Evolutionary conservation across 306 rosid genomes (phyloP), one percentile per base, ranked within the genome.

Genomic region (Gastrolobium bilobum): DNA sequence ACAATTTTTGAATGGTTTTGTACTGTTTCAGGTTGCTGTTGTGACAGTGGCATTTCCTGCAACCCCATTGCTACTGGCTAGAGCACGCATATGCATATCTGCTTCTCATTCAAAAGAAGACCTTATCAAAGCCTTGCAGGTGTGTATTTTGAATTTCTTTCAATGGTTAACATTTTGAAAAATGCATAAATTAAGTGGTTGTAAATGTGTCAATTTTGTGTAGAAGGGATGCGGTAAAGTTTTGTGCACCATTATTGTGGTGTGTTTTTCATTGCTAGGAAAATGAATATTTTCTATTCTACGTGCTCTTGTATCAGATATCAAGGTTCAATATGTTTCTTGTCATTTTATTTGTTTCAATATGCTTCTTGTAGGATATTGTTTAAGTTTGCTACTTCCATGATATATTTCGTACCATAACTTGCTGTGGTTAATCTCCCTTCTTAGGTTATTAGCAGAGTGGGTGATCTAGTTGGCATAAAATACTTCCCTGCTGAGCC

Each of bases 41-140:
- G 98, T 94, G 74, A 94, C 91, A 5, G 97, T 89, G 10, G 98
- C 97, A 63, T 94, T 94, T 88, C 98, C 98, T 20, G 98, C 97
- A 13, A 92, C 97, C 62, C 98, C 98, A 5, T 82, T 92, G 56
- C 87, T 94, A 53, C 72, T 92, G 83, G 97, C 98, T 29, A 88
- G 98, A 85, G 97, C 93, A 46, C 97, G 97, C 20, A 92, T 94
- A 71, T 94, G 97, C 89, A 89, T 94, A 81, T 94, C 98, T 15
- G 98, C 97, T 10, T 86, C 98, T 3, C 98, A 94, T 87, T 82
- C 97, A 35, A 94, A 53, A 86, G 97, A 90, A 84, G 98, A 94
- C 85, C 93, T 94, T 65, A 46, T 84, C 46, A 84, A 87, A 74
- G 97, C 97, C 79, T 88, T 92, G 82, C 89, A 90, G 92, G 98